phyloP scores from a whole-genome alignment of 192 early-diverging fungal genomes.

The Backusella liffmaniae region DNA sequence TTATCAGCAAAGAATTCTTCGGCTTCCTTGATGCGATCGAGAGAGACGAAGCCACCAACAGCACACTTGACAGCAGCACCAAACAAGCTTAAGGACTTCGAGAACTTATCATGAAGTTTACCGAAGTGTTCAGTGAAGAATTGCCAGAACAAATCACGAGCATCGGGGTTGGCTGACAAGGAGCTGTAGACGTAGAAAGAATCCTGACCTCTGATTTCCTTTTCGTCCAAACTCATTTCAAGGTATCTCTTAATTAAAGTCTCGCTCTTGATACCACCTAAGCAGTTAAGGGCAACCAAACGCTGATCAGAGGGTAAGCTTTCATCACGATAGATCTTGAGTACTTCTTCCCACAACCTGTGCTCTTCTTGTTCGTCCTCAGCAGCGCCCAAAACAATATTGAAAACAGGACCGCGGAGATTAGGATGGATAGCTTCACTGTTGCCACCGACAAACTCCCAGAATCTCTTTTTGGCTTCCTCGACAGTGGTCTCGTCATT shows the following conservation, averaged over 20 bases:
- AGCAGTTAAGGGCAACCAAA: slow-evolving; percentile 59
- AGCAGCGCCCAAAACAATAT: slow-evolving; percentile 63
- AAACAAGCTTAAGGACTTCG: slow-evolving; percentile 44
- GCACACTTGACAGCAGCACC: slow-evolving; percentile 44
- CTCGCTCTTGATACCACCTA: slow-evolving; percentile 56
- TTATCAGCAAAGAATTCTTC: slow-evolving; percentile 63
- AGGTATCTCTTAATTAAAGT: slow-evolving; percentile 61
- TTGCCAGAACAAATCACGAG: slow-evolving; percentile 64
- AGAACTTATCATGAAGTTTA: slow-evolving; percentile 56
- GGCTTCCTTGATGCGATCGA: slow-evolving; percentile 64
- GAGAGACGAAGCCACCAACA: slow-evolving; percentile 42
- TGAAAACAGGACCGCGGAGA: slow-evolving; percentile 69
- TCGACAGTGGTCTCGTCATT: slow-evolving; percentile 61
- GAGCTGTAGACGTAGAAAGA: slow-evolving; percentile 52
- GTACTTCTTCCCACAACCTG: slow-evolving; percentile 51
- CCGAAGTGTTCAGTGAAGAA: slow-evolving; percentile 64
- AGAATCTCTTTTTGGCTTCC: slow-evolving; percentile 73
- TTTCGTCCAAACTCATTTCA: slow-evolving; percentile 56
- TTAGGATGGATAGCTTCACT: slow-evolving; percentile 72
- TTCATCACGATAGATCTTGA: slow-evolving; percentile 60
- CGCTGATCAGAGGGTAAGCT: slow-evolving; percentile 66
- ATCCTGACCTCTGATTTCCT: slow-evolving; percentile 74
- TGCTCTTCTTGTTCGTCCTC: slow-evolving; percentile 52
- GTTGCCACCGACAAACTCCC: slow-evolving; percentile 62
- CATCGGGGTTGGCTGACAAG: slow-evolving; percentile 50